A percentile compares a stretch with the other conserved stretches of the same genome.
Evolutionary conservation across 2,329 filamentous ascomycete genomes (phyloP).

Genomic region (Fusarium sp.): DNA sequence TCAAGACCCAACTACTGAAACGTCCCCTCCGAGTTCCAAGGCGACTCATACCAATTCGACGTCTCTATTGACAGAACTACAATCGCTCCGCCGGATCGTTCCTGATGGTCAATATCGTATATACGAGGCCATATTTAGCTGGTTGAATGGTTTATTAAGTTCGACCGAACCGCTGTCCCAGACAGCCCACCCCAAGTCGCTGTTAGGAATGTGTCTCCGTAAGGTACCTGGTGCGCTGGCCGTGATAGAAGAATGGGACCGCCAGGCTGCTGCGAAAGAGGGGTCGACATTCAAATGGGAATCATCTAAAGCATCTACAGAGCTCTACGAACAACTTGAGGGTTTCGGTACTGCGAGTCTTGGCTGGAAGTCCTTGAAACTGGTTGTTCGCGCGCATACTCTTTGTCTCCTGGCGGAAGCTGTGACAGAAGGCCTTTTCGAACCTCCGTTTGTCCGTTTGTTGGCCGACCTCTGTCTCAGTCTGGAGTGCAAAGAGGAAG

Average conservation of each 20-base stretch:
- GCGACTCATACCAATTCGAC: constrained; percentile 4
- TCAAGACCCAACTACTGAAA: constrained; percentile 26
- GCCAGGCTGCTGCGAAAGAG: constrained; percentile 40
- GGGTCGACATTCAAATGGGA: constrained; percentile 49
- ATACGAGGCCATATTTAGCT: constrained; percentile 55
- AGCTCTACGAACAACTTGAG: constrained; percentile 57
- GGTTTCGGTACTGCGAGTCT: constrained; percentile 47
- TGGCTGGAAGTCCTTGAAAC: constrained; percentile 56
- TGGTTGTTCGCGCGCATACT: constrained; percentile 54
- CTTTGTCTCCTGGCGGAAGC: constrained; percentile 51
- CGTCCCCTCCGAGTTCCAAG: constrained; percentile 5
- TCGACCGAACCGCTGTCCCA: constrained; percentile 45
- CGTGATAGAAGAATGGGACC: constrained; percentile 56
- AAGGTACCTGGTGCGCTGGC: constrained; percentile 51
- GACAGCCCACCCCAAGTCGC: constrained; percentile 51
- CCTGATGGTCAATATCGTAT: constrained; percentile 49
- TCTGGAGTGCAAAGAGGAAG: constrained; percentile 50
- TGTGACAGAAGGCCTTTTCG: constrained; percentile 52
- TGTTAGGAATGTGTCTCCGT: constrained; percentile 57
- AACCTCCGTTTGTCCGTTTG: constrained; percentile 48
- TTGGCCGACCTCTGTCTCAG: constrained; percentile 52
- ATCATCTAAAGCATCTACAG: constrained; percentile 47
- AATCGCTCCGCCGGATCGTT: constrained; percentile 44
- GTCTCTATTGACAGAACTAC: constrained; percentile 43
- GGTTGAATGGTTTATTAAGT: constrained; percentile 51